Base-by-base conservation (phyloP, 257 asterid genomes). In the Penstemon eatonii region DNA sequence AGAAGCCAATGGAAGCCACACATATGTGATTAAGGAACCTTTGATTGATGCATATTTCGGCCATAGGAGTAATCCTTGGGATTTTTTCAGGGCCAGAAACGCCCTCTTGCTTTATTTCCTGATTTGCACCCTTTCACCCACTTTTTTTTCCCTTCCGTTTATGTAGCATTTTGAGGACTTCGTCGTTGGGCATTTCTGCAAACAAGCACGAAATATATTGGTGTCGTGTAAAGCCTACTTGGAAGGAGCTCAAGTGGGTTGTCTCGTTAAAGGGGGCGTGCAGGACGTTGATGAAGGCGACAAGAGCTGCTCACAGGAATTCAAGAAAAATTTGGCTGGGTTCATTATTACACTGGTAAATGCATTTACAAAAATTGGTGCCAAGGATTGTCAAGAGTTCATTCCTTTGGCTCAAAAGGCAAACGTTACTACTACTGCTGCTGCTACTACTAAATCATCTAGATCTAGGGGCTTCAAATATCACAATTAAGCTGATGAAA, bases 171-270 rank as follows among this genome's bases (percentile, higher is more conserved):
- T 85, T 73, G 95, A 89, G 85, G 90, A 87, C 67, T 87, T 86
- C 63, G 90, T 85, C 0, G 64, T 73, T 0, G 96, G 96, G 19
- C 85, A 91, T 74, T 91, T 85, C 72, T 79, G 82, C 77, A 81
- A 73, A 59, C 72, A 71, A 44, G 89, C 86, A 4, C 85, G 75
- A 19, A 89, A 80, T 58, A 82, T 92, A 60, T 78, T 92, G 19
- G 75, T 82, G 58, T 86, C 96, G 1, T 90, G 98, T 43, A 85
- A 76, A 70, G 92, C 96, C 42, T 92, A 88, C 75, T 9, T 79
- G 63, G 88, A 88, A 1, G 98, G 98, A 49, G 96, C 95, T 65
- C 95, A 80, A 78, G 97, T 90, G 46, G 96, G 98, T 3, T 82
- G 95, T 72, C 83, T 89, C 38, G 90, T 81, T 49, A 83, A 80